These are phyloP conservation scores for Thermothielavioides terrestris DNA, from an alignment of 495 filamentous ascomycete genomes.

Conservation along the genomic window DNA sequence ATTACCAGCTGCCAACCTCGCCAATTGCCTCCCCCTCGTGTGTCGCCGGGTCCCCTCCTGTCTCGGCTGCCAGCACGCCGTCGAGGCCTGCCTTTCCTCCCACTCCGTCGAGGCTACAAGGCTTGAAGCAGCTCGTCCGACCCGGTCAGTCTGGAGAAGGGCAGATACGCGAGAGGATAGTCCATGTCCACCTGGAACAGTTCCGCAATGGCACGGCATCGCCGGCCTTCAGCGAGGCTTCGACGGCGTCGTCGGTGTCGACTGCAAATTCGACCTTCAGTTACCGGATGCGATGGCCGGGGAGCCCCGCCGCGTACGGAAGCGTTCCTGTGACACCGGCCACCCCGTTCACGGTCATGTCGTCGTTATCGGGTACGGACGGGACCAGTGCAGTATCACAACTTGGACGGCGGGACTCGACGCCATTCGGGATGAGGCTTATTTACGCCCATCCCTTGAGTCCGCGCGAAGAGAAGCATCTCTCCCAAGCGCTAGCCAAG, in stretches of 20 bases:
- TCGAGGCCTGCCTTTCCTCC: conserved; percentile 22
- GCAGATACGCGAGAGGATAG: conserved; percentile 20
- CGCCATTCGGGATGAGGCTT: conserved; percentile 32
- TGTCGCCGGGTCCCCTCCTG: conserved; percentile 18
- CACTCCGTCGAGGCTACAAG: conserved; percentile 24
- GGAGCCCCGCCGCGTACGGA: conserved; percentile 12
- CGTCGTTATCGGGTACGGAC: conserved; percentile 22
- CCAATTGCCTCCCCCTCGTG: conserved; percentile 15
- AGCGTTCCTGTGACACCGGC: conserved; percentile 37
- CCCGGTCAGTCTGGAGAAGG: conserved; percentile 15
- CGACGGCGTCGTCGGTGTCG: conserved; percentile 15
- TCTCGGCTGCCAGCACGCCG: conserved; percentile 23
- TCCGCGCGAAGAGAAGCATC: conserved; percentile 30
- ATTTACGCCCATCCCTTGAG: conserved; percentile 27
- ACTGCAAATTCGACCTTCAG: neutral
- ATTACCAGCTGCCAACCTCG: conserved; percentile 37
- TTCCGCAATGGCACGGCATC: conserved; percentile 20
- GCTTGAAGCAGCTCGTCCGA: conserved; percentile 35
- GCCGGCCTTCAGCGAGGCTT: conserved; percentile 24
- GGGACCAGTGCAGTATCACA: conserved; percentile 7
- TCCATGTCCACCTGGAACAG: conserved; percentile 19
- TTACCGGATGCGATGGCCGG: conserved; percentile 14
- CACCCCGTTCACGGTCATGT: conserved; percentile 34
- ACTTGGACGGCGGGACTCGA: conserved; percentile 15
- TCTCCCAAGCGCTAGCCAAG: conserved; percentile 33